A percentile compares a stretch with the other conserved stretches of the same genome.
phyloP scores from a whole-genome alignment of 768 basidiomycete genomes.

The Dioszegia hungarica region DNA sequence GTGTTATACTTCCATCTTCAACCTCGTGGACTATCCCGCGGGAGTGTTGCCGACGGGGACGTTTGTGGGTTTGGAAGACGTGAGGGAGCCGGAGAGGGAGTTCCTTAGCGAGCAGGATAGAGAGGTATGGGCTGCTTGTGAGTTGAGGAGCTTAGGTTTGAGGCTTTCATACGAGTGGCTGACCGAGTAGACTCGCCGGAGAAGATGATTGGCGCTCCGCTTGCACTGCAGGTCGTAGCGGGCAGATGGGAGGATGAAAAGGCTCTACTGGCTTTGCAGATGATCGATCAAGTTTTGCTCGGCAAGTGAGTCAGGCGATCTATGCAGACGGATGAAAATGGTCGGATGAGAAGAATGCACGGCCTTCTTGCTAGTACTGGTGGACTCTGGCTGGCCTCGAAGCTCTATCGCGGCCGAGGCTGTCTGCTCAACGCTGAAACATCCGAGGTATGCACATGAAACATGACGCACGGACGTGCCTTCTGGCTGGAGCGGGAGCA shows the following conservation, averaged over 20 bases:
- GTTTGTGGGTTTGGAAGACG: slow-evolving; percentile 12
- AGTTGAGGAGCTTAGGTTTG: neutral
- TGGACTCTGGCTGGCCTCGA: no score
- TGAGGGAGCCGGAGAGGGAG: neutral
- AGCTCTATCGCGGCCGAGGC: no score
- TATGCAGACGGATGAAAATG: no score
- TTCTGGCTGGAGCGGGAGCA: no score
- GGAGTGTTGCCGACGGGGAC: slow-evolving; percentile 33
- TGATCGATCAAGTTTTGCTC: slow-evolving; percentile 1
- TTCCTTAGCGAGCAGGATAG: slow-evolving; percentile 16
- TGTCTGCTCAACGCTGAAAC: no score
- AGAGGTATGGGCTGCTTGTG: slow-evolving; percentile 7
- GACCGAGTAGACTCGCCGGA: slow-evolving; percentile 12
- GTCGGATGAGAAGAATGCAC: no score
- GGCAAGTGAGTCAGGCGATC: neutral
- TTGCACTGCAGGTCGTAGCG: slow-evolving; percentile 23
- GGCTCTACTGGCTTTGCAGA: slow-evolving; percentile 1
- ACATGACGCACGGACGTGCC: no score
- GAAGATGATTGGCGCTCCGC: slow-evolving; percentile 10
- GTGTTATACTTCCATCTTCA: slow-evolving; percentile 37
- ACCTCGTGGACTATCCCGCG: slow-evolving; percentile 38
- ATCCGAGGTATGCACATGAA: no score
- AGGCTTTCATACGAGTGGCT: no score
- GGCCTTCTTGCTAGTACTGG: no score
- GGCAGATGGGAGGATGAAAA: slow-evolving; percentile 22